Evolutionary conservation across 495 filamentous ascomycete genomes (phyloP), one percentile per base, ranked within the genome.

Genomic region (Aspergillus asperescens): DNA sequence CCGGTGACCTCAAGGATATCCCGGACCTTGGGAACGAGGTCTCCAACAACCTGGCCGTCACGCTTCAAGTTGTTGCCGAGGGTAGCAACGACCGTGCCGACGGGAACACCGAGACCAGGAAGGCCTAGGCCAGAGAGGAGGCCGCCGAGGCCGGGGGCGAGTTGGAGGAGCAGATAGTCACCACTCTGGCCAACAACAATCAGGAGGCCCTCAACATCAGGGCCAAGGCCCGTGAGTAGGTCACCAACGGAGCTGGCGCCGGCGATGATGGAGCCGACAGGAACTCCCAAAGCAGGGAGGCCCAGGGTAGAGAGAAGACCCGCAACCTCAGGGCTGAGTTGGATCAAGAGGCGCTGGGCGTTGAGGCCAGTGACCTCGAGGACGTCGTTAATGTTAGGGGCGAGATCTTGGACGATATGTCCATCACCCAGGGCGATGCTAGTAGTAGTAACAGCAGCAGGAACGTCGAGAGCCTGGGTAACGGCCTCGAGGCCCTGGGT

Each of bases 111-210:
- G 37, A 71, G 45, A 32, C 49, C 37, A 51, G 68, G 63, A 28
- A 74, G 69, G 46, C 69, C 68, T 13, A 73, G 69, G 38, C 72
- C 65, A 42, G 62, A 18, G 38, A 75, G 57, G 28, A 73, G 67
- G 23, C 51, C 52, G 32, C 64, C 54, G 35, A 72, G 67, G 35
- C 49, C 31, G 35, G 65, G 61, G 48, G 63, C 60, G 41, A 74
- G 66, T 55, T 67, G 44, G 55, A 74, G 57, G 28, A 74, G 68
- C 46, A 74, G 69, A 31, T 57, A 29, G 31, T 59, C 54, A 51
- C 61, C 62, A 34, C 70, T 65, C 37, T 67, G 37, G 42, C 60
- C 62, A 22, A 64, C 62, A 31, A 72, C 61, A 32, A 58, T 66
- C 22, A 74, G 62, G 54, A 71, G 64, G 10, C 62, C 28, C 50